These are phyloP conservation scores for Crithidia expoeki DNA, from an alignment of 208 protist genomes.

Conservation along the genomic window DNA sequence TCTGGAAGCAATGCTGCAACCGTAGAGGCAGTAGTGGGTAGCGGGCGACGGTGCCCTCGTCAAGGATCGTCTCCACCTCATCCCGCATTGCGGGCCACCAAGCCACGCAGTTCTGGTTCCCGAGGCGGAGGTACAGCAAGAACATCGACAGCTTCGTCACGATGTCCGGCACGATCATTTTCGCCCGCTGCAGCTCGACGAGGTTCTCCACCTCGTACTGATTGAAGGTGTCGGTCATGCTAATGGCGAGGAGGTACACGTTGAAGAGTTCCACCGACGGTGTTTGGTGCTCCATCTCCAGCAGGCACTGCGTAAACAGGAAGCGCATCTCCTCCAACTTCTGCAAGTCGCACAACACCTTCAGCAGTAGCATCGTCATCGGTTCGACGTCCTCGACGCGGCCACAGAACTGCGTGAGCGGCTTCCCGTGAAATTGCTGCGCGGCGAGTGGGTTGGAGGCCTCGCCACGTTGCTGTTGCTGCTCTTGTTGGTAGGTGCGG, in stretches of 20 bases:
- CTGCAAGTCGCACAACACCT: constrained; percentile 86
- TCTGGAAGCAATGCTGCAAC: constrained; percentile 85
- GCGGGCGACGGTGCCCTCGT: constrained; percentile 16
- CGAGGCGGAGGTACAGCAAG: constrained; percentile 85
- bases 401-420: constrained; percentile 79
- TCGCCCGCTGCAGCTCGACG: constrained; percentile 67
- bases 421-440: constrained; percentile 28
- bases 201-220: constrained; percentile 88
- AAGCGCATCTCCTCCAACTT: constrained; percentile 87
- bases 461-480: not conserved
- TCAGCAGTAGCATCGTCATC: constrained; percentile 79
- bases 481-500: constrained; percentile 27
- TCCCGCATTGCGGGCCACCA: constrained; percentile 73
- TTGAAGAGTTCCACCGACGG: constrained; percentile 85
- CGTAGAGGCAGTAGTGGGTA: constrained; percentile 76
- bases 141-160: constrained; percentile 85
- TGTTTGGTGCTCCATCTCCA: constrained; percentile 53
- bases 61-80: constrained; percentile 51
- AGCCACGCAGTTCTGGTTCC: constrained; percentile 42
- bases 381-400: constrained; percentile 63
- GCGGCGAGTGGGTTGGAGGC: not conserved
- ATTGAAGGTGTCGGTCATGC: constrained; percentile 87
- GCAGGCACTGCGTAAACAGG: constrained; percentile 87
- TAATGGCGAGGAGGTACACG: constrained; percentile 85
- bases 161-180: constrained; percentile 57